Evolutionary conservation across 108 stramenopile species (phyloP).

Genomic region (Skeletonema potamos): DNA sequence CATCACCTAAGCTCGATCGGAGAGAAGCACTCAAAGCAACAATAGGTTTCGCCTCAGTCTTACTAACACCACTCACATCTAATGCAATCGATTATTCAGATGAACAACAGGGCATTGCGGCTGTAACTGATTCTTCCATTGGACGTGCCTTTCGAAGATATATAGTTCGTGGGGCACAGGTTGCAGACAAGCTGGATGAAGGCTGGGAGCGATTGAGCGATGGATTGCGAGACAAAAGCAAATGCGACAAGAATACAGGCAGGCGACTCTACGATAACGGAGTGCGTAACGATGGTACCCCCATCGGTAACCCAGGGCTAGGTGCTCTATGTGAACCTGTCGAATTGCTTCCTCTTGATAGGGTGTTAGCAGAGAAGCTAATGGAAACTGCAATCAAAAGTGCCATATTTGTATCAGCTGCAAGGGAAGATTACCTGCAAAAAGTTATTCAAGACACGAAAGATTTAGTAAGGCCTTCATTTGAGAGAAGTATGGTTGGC

Average conservation of each 20-base stretch:
- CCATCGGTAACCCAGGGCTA: conserved; percentile 59
- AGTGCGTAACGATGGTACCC: conserved; percentile 55
- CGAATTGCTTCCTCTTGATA: conserved; percentile 36
- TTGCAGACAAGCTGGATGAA: conserved; percentile 55
- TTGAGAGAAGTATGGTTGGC: conserved; percentile 39
- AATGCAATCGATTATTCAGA: conserved; percentile 12
- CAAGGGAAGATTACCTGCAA: conserved; percentile 8
- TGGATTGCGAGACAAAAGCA: conserved; percentile 48
- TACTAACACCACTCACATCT: conserved; percentile 19
- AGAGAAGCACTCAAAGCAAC: neutral
- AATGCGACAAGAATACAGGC: conserved; percentile 53
- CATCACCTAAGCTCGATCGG: neutral
- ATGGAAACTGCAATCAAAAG: conserved; percentile 24
- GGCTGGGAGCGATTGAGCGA: conserved; percentile 55
- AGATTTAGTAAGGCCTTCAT: conserved; percentile 47
- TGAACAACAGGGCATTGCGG: conserved; percentile 45
- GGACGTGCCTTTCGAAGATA: conserved; percentile 45
- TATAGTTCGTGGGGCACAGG: conserved; percentile 46
- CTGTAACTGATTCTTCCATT: conserved; percentile 47
- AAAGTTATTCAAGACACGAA: conserved; percentile 37
- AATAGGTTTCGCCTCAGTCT: neutral
- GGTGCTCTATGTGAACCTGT: conserved; percentile 53
- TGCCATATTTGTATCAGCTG: conserved; percentile 16
- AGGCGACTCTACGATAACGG: conserved; percentile 65
- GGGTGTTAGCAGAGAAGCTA: conserved; percentile 11